Evolutionary conservation across 2,329 filamentous ascomycete species (phyloP).

Genomic region (Phialophora tarda): DNA sequence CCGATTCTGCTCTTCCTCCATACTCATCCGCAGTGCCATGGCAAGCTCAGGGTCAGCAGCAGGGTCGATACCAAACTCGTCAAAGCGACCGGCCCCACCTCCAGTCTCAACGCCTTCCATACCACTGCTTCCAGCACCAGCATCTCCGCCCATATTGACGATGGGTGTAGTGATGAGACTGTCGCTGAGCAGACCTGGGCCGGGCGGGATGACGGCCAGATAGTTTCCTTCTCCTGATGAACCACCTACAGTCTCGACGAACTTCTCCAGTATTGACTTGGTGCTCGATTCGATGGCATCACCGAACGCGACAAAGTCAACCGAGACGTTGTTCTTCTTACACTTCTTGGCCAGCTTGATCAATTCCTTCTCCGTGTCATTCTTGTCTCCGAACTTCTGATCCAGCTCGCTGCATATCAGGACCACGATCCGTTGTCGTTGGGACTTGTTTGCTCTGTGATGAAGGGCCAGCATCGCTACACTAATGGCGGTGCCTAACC

Average conservation of each 20-base stretch:
- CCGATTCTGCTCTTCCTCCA: conserved; percentile 95
- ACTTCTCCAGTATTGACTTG: conserved; percentile 86
- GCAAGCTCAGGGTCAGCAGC: conserved; percentile 91
- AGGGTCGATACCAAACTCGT: conserved; percentile 89
- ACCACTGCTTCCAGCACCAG: conserved; percentile 54
- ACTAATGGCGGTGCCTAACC: conserved; percentile 92
- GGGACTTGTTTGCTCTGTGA: conserved; percentile 96
- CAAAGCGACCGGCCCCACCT: conserved; percentile 63
- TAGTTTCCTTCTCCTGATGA: conserved; percentile 79
- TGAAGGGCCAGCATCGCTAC: conserved; percentile 92
- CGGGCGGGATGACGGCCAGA: conserved; percentile 87
- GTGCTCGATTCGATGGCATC: conserved; percentile 83
- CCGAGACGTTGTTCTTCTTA: conserved; percentile 95
- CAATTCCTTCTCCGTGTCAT: conserved; percentile 86
- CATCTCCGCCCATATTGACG: conserved; percentile 71
- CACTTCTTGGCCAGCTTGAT: conserved; percentile 93
- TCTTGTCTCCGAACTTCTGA: conserved; percentile 43
- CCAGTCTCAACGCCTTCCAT: conserved; percentile 60
- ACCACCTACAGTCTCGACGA: conserved; percentile 91
- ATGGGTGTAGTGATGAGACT: conserved; percentile 89
- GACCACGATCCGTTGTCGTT: conserved; percentile 94
- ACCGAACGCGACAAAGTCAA: conserved; percentile 95
- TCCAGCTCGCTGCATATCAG: conserved; percentile 89
- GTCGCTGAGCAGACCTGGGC: conserved; percentile 89
- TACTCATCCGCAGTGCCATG: conserved; percentile 92